A percentile compares a stretch with the other conserved stretches of the same genome.
Evolutionary conservation across 257 asterid genomes (phyloP).

Genomic region (Anisodus tanguticus): DNA sequence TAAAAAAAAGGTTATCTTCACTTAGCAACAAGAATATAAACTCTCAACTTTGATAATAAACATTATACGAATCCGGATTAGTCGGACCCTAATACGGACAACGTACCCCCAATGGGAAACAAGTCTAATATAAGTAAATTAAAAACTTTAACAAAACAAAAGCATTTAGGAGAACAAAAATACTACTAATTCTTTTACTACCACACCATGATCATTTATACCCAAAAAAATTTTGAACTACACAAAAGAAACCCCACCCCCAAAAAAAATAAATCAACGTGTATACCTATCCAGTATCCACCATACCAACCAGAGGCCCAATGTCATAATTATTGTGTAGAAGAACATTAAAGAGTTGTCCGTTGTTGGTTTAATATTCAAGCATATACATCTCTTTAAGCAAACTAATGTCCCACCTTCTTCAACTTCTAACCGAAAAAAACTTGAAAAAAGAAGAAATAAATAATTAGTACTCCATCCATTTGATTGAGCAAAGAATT

Average conservation of each 20-base stretch:
- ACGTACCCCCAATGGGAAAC: too few species aligned
- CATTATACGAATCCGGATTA: too few species aligned
- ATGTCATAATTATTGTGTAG: constrained; percentile 4
- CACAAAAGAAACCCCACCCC: background rate
- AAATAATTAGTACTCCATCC: background rate
- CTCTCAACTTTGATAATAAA: too few species aligned
- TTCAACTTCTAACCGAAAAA: background rate
- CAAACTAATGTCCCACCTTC: background rate
- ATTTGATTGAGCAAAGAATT: background rate
- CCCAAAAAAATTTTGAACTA: background rate
- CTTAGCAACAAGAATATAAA: constrained; percentile 19
- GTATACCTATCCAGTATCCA: constrained; percentile 24
- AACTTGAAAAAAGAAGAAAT: background rate
- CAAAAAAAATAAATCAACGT: background rate
- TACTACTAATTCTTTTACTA: background rate
- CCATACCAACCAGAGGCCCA: background rate
- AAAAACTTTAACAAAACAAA: constrained; percentile 4
- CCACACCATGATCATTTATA: background rate
- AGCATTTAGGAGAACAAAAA: background rate
- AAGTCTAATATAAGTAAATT: too few species aligned
- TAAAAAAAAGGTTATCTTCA: too few species aligned
- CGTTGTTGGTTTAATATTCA: background rate
- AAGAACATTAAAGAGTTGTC: constrained; percentile 8
- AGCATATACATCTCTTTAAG: constrained; percentile 21
- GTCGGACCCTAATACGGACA: too few species aligned